Percentiles rank a stretch among this genome's conserved stretches.
These are phyloP conservation scores for Aspergillus brunneoviolaceus DNA, from an alignment of 2,329 filamentous ascomycete species.

Conservation along the genomic window DNA sequence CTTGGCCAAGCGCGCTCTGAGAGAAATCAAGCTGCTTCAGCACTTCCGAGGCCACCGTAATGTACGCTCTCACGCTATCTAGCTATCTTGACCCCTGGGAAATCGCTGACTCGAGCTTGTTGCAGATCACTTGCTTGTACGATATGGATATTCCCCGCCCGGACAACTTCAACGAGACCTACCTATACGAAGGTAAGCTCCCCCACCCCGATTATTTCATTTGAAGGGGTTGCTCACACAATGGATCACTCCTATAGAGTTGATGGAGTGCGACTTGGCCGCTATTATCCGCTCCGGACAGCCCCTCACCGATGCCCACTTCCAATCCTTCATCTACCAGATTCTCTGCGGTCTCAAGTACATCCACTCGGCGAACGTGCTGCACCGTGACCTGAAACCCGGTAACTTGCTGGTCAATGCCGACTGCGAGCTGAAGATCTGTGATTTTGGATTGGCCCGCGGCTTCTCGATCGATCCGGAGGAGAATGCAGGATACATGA, in stretches of 20 bases:
- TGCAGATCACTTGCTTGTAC: constrained; percentile 93
- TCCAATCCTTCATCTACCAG: constrained; percentile 99
- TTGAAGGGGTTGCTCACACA: neutral
- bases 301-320: constrained; percentile 95
- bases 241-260: constrained; percentile 56
- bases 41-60: constrained; percentile 92
- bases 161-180: constrained; percentile 98
- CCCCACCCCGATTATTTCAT: neutral
- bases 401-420: constrained; percentile 97
- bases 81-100: constrained; percentile 1
- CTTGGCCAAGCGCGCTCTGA: constrained; percentile 91
- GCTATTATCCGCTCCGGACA: constrained; percentile 98
- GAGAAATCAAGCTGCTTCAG: constrained; percentile 97
- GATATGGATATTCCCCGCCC: constrained; percentile 99
- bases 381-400: constrained; percentile 95
- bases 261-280: constrained; percentile 98
- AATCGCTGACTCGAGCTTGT: constrained; percentile 37
- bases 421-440: constrained; percentile 99
- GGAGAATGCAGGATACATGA: constrained; percentile 99
- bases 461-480: constrained; percentile 97
- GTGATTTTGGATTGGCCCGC: constrained; percentile 93
- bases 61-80: constrained; percentile 51
- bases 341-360: constrained; percentile 98
- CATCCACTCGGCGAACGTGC: constrained; percentile 96
- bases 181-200: constrained; percentile 87